Conservation (phyloP, 495 filamentous ascomycete species). For the Lophium mytilinum region DNA sequence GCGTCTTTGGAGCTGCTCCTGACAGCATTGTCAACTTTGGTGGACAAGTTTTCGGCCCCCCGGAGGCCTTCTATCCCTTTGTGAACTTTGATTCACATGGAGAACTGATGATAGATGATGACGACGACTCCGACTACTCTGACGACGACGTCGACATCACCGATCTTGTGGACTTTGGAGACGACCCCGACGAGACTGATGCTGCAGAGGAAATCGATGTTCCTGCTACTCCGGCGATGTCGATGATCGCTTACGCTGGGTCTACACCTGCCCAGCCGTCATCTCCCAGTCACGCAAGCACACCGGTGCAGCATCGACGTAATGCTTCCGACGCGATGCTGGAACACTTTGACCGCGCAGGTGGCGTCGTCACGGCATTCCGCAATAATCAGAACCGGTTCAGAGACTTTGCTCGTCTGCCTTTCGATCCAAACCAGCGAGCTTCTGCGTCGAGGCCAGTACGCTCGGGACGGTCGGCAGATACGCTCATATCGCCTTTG, state of each 20-base stretch:
- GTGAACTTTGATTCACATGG: conserved; percentile 50
- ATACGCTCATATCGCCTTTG: conserved; percentile 20
- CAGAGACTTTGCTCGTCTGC: conserved; percentile 19
- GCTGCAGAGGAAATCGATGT: conserved; percentile 21
- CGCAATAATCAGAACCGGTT: conserved; percentile 63
- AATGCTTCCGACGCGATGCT: conserved; percentile 49
- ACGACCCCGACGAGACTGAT: conserved; percentile 47
- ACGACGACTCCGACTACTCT: conserved; percentile 43
- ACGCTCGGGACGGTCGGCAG: conserved; percentile 20
- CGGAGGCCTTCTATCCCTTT: conserved; percentile 68
- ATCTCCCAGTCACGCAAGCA: conserved; percentile 28
- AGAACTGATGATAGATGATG: conserved; percentile 32
- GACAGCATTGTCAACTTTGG: conserved; percentile 49
- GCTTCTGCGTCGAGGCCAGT: conserved; percentile 20
- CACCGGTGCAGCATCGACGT: conserved; percentile 41
- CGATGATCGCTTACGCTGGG: conserved; percentile 12
- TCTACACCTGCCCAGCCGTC: conserved; percentile 26
- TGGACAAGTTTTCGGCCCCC: conserved; percentile 61
- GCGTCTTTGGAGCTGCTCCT: conserved; percentile 38
- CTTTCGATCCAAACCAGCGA: conserved; percentile 15
- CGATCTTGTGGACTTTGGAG: conserved; percentile 64
- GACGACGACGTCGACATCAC: conserved; percentile 59
- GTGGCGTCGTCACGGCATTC: conserved; percentile 65
- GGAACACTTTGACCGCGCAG: conserved; percentile 53
- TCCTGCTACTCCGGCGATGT: conserved; percentile 23